These are phyloP conservation scores for Margaritispora aquatica DNA, from an alignment of 495 filamentous ascomycete genomes.

Conservation along the genomic window DNA sequence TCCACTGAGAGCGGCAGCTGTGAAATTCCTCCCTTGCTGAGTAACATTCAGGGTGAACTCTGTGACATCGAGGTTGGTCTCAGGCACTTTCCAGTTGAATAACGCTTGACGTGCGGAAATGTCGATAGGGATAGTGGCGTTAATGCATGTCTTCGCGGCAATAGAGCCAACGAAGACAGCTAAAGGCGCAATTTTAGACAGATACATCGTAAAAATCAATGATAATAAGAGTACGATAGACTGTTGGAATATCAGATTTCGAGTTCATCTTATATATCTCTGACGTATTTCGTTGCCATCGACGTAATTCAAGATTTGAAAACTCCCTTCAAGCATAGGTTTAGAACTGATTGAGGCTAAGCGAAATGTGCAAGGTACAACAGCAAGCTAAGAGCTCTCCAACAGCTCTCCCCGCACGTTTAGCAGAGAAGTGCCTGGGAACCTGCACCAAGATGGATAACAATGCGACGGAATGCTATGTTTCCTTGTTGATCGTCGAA, in stretches of 20 bases:
- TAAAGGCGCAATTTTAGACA: not conserved
- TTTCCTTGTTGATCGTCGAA: not conserved
- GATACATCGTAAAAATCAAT: conserved; percentile 7
- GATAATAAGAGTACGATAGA: too few species aligned
- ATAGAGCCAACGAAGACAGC: conserved; percentile 6
- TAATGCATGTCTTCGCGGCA: conserved; percentile 26
- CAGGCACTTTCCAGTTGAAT: conserved; percentile 24
- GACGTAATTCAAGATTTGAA: not conserved
- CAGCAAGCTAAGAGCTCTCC: not conserved
- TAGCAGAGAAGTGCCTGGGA: too few species aligned
- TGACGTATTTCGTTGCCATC: not conserved
- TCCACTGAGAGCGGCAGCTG: conserved; percentile 15
- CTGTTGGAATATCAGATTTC: too few species aligned
- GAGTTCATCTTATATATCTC: not conserved
- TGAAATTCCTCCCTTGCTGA: conserved; percentile 27
- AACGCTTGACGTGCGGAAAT: conserved; percentile 30
- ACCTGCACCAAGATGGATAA: not conserved
- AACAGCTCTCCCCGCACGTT: not conserved
- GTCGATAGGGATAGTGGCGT: conserved; percentile 32
- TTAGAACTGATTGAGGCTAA: not conserved
- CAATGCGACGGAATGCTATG: not conserved
- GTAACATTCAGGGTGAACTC: conserved; percentile 28
- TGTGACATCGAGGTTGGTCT: conserved; percentile 29
- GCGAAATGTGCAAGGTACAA: not conserved
- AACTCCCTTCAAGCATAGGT: not conserved